Evolutionary conservation across 2,329 filamentous ascomycete genomes (phyloP).

Genomic region (Apiospora kogelbergensis): DNA sequence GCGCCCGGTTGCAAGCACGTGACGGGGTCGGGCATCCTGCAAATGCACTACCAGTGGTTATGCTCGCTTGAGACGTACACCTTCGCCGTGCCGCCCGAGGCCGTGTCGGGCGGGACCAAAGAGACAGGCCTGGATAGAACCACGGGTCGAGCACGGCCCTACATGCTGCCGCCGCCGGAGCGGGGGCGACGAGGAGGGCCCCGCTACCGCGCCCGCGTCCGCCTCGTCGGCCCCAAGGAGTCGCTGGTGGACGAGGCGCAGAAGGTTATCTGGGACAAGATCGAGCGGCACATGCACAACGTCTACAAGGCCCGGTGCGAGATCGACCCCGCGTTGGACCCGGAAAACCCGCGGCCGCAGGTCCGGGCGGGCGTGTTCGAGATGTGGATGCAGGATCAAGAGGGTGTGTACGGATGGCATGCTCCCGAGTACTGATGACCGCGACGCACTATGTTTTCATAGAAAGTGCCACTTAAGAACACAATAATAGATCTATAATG

Average conservation of each 20-base stretch:
- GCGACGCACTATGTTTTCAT: neutral
- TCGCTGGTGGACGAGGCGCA: neutral
- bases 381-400: neutral
- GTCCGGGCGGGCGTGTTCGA: neutral
- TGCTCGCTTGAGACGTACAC: conserved; percentile 4
- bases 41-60: neutral
- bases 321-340: neutral
- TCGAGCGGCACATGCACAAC: neutral
- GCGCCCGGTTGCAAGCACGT: neutral
- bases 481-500: neutral
- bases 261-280: neutral
- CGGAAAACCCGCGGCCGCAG: neutral
- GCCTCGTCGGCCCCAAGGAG: neutral
- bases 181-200: neutral
- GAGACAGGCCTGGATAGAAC: neutral
- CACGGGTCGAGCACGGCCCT: no score
- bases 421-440: neutral
- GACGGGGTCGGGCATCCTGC: neutral
- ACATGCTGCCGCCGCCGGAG: no score
- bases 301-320: neutral
- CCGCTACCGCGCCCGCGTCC: neutral
- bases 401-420: neutral
- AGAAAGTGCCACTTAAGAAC: neutral
- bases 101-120: neutral
- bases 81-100: neutral